Base-by-base conservation (phyloP, 2,329 filamentous ascomycete genomes). In the Knufia petricola region DNA sequence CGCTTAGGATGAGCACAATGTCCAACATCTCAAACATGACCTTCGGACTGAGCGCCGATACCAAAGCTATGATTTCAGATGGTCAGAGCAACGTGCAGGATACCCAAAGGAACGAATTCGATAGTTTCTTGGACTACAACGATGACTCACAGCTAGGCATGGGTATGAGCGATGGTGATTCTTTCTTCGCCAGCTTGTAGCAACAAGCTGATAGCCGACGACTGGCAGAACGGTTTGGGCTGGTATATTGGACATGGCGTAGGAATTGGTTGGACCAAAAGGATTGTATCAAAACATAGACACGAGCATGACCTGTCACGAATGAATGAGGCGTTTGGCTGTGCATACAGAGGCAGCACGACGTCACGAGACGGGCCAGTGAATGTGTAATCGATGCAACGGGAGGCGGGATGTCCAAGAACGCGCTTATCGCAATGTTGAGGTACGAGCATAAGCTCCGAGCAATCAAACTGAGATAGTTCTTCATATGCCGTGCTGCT, bases 61-160 rank as follows among this genome's bases (percentile, higher is more conserved):
- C 26, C 36, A 7, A 50, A 51, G 48, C 31, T 49, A 26, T 49
- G 31, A 19, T 49, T 51, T 21, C 52, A 49, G 21, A 36, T 55
- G 15, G 10, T 30, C 23, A 37, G 15, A 38, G 15, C 34, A 7
- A 47, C n/a, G 17, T 20, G 50, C 13, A 58, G 55, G 53, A 49
- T 52, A 13, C 48, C 49, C 19, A 52, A 53, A 4, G 51, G 17
- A 58, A 56, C 31, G 58, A 60, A 7, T 60, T 60, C 32, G 58
- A 60, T 46, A 52, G 50, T 21, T 58, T 60, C 41, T 49, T 60
- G 32, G 58, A 60, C 42, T 59, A 58, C 48, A 50, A 50, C 23
- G 44, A 47, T 20, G 44, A 47, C 17, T 38, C 32, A 12, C 44
- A 47, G 34, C 3, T 47, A 21, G 20, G 13, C 24, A 40, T 40